A percentile compares a stretch with the other conserved stretches of the same genome.
These are phyloP conservation scores for Gamarada debralockiae DNA, from an alignment of 495 filamentous ascomycete genomes.

Conservation along the genomic window DNA sequence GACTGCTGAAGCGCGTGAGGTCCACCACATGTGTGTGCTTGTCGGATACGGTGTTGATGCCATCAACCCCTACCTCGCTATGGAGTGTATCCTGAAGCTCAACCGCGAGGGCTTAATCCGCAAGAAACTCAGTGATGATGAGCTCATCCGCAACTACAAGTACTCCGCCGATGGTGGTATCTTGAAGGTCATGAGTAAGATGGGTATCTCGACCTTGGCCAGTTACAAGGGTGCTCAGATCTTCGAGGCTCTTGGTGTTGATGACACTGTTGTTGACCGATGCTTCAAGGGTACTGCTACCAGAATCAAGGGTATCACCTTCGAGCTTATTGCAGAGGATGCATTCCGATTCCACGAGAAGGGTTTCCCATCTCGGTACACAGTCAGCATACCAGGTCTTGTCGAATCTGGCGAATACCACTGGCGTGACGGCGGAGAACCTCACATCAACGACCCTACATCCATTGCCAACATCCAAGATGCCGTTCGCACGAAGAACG, in stretches of 20 bases:
- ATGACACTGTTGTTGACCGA: conserved; percentile 91
- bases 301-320: conserved; percentile 93
- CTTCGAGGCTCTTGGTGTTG: conserved; percentile 97
- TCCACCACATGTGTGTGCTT: conserved; percentile 98
- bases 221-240: conserved; percentile 99
- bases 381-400: conserved; percentile 76
- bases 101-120: conserved; percentile 93
- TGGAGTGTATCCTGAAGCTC: conserved; percentile 99
- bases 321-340: conserved; percentile 93
- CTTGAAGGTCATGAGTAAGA: conserved; percentile 99
- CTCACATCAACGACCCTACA: conserved; percentile 95
- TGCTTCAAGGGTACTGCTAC: conserved; percentile 97
- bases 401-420: conserved; percentile 98
- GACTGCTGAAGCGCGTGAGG: conserved; percentile 95
- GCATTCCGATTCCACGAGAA: conserved; percentile 96
- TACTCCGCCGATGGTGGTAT: conserved; percentile 97
- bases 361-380: conserved; percentile 81
- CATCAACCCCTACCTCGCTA: conserved; percentile 93
- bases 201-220: conserved; percentile 98
- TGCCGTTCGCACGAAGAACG: conserved; percentile 96
- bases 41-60: conserved; percentile 95
- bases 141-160: conserved; percentile 94
- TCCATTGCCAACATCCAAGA: conserved; percentile 98
- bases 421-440: conserved; percentile 97
- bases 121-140: conserved; percentile 79